A percentile compares a stretch with the other conserved stretches of the same genome.
Conservation (phyloP, 768 basidiomycete species). For the Russula lepida region DNA sequence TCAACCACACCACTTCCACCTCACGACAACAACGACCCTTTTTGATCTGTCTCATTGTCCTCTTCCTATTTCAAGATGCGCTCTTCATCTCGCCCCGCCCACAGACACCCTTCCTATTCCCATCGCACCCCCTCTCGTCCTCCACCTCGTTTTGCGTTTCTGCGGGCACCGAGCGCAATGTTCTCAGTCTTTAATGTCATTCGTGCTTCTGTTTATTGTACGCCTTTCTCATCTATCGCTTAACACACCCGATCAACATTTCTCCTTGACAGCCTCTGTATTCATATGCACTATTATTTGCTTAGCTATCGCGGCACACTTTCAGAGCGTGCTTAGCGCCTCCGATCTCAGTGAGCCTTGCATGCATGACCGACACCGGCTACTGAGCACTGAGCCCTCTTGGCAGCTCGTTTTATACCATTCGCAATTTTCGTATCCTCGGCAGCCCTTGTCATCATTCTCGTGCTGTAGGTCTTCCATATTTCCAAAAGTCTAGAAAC, state of each 20-base stretch:
- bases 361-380: neutral
- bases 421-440: conserved; percentile 76
- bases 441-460: conserved; percentile 58
- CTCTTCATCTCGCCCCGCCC: conserved; percentile 22
- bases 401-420: conserved; percentile 74
- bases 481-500: neutral
- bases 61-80: conserved; percentile 27
- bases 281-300: conserved; percentile 72
- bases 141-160: conserved; percentile 7
- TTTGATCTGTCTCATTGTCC: conserved; percentile 24
- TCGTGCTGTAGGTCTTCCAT: conserved; percentile 47
- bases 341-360: conserved; percentile 67
- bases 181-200: conserved; percentile 64
- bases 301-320: conserved; percentile 71
- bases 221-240: conserved; percentile 22
- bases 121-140: conserved; percentile 10
- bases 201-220: conserved; percentile 61
- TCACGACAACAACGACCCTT: conserved; percentile 29
- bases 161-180: conserved; percentile 37
- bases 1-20: conserved; percentile 15
- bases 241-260: neutral
- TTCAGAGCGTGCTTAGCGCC: conserved; percentile 58
- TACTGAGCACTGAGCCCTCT: conserved; percentile 1
- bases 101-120: conserved; percentile 23
- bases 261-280: conserved; percentile 42